Evolutionary conservation across 2,329 filamentous ascomycete species (phyloP).

Genomic region (Fusarium poae): DNA sequence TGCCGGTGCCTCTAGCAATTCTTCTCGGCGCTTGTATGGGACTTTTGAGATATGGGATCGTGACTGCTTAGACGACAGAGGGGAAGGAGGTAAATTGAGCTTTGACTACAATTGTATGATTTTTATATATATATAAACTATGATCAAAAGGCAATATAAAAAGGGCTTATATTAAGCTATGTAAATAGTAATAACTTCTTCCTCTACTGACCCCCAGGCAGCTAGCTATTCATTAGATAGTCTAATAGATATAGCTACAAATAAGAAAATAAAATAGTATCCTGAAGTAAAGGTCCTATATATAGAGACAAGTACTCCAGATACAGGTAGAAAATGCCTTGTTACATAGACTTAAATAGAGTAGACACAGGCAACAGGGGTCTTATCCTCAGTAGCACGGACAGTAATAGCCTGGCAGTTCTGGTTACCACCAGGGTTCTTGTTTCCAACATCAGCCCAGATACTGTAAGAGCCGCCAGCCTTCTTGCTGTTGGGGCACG

Average conservation of each 20-base stretch:
- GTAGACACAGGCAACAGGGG: constrained; percentile 48
- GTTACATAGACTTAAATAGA: neutral
- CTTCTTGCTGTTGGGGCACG: constrained; percentile 60
- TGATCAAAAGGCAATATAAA: too few species aligned
- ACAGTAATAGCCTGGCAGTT: constrained; percentile 55
- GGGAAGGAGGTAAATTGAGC: rapidly evolving
- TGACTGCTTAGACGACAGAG: neutral
- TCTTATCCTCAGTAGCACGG: constrained; percentile 46
- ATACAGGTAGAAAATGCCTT: too few species aligned
- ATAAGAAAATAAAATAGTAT: too few species aligned
- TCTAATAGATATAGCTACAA: too few species aligned
- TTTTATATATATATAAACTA: too few species aligned
- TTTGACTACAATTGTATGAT: too few species aligned
- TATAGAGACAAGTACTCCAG: too few species aligned
- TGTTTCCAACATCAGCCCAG: constrained; percentile 52
- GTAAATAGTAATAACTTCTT: too few species aligned
- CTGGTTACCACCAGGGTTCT: constrained; percentile 54
- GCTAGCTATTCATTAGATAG: too few species aligned
- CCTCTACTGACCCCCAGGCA: too few species aligned
- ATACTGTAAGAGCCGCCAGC: constrained; percentile 56
- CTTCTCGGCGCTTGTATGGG: constrained; percentile 20
- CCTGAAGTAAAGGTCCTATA: too few species aligned
- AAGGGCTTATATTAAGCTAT: too few species aligned
- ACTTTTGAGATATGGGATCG: constrained; percentile 14
- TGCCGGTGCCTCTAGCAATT: constrained; percentile 3